Percentiles rank a stretch among this genome's conserved stretches.
Conservation (phyloP, 768 basidiomycete species). For the Chalciporus sphaerocephalus region DNA sequence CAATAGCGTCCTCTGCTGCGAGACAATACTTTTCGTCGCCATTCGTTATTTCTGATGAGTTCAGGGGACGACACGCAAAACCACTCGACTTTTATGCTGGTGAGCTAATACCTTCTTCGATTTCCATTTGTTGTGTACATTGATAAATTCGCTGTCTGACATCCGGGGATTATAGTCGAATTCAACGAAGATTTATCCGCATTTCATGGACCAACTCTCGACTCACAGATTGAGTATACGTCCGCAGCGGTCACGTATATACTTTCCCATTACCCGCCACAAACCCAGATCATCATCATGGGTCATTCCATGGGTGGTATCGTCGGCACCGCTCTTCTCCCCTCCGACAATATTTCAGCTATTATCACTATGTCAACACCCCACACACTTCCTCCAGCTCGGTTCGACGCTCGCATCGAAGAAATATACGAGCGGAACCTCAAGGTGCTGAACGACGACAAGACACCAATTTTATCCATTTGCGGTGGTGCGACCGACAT, state of each 20-base stretch:
- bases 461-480: constrained; percentile 74
- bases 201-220: constrained; percentile 85
- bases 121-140: background rate
- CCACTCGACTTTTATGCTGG: constrained; percentile 86
- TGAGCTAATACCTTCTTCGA: constrained; percentile 35
- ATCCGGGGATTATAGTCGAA: constrained; percentile 48
- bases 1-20: constrained; percentile 87
- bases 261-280: constrained; percentile 64
- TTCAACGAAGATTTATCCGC: constrained; percentile 98
- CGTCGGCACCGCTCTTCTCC: constrained; percentile 77
- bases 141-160: background rate
- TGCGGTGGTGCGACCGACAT: constrained; percentile 91
- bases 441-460: constrained; percentile 36
- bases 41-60: constrained; percentile 48
- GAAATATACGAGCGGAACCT: constrained; percentile 56
- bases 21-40: constrained; percentile 74
- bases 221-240: constrained; percentile 76
- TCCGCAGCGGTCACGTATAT: constrained; percentile 70
- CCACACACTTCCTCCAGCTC: constrained; percentile 80
- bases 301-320: constrained; percentile 99
- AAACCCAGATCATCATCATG: constrained; percentile 68
- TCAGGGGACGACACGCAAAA: constrained; percentile 42
- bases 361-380: constrained; percentile 98
- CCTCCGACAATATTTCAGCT: constrained; percentile 60
- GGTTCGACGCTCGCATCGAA: constrained; percentile 80